Evolutionary conservation across 768 basidiomycete species (phyloP).

Genomic region (Crepidotus variabilis): DNA sequence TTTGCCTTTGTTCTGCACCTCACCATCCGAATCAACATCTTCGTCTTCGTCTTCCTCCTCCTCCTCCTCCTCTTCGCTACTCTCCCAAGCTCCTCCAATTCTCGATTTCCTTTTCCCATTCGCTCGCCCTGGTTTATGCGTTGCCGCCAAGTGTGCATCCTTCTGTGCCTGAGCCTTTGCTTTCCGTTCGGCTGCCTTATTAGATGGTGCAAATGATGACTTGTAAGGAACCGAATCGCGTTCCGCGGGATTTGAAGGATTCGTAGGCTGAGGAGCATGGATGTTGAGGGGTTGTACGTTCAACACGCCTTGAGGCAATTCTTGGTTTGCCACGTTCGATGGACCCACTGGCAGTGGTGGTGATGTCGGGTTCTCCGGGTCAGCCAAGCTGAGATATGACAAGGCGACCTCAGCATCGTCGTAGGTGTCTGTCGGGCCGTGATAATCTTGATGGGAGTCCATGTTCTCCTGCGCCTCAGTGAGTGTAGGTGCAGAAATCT

Average conservation of each 20-base stretch:
- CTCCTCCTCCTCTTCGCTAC: constrained; percentile 83
- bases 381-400: constrained; percentile 63
- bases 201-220: constrained; percentile 88
- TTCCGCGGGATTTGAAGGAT: constrained; percentile 6
- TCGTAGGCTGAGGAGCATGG: constrained; percentile 13
- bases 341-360: constrained; percentile 9
- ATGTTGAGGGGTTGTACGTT: neutral
- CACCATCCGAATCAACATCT: constrained; percentile 64
- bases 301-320: constrained; percentile 7
- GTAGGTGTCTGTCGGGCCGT: constrained; percentile 18
- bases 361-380: constrained; percentile 23
- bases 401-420: constrained; percentile 77
- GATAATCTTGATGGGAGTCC: no score
- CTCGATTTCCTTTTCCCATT: constrained; percentile 59
- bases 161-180: constrained; percentile 83
- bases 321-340: constrained; percentile 21
- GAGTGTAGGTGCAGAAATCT: constrained; percentile 31
- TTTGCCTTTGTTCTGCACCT: constrained; percentile 20
- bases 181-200: constrained; percentile 79
- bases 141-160: constrained; percentile 75
- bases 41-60: constrained; percentile 72
- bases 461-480: constrained; percentile 17
- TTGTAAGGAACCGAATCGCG: constrained; percentile 44
- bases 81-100: constrained; percentile 58
- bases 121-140: constrained; percentile 68